Conservation (phyloP, 257 asterid genomes). For the Dorcoceras hygrometricum region DNA sequence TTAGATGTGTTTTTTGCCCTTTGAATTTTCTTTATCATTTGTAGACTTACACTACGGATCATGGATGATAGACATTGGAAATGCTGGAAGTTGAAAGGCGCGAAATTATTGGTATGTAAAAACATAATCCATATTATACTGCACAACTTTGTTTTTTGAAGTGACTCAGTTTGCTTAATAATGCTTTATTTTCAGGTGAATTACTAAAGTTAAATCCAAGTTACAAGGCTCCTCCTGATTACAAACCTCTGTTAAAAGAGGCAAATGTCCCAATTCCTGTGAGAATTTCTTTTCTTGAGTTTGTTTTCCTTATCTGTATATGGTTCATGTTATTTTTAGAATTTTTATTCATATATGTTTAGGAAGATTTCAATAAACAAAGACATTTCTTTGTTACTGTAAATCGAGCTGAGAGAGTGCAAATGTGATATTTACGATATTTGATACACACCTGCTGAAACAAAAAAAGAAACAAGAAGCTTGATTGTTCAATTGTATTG, state of each 20-base stretch:
- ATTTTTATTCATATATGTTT: no score
- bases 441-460: not conserved
- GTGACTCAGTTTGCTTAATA: conserved; percentile 11
- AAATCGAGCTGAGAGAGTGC: not conserved
- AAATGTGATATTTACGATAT: not conserved
- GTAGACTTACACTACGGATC: conserved; percentile 20
- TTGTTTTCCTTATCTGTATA: conserved; percentile 10
- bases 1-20: conserved; percentile 16
- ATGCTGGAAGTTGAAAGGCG: conserved; percentile 73
- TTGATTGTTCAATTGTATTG: not conserved
- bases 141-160: conserved; percentile 12
- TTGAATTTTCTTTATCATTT: conserved; percentile 23
- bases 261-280: conserved; percentile 79
- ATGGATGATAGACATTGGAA: conserved; percentile 44
- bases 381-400: not conserved
- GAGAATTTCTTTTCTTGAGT: conserved; percentile 37
- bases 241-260: conserved; percentile 79
- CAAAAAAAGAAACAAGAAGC: not conserved
- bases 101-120: conserved; percentile 71
- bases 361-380: not conserved
- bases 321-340: conserved; percentile 1
- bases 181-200: conserved; percentile 57
- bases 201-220: conserved; percentile 68
- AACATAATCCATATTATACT: conserved; percentile 15
- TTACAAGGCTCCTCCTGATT: conserved; percentile 76